Base-by-base conservation (phyloP, 1,284 basidiomycete genomes). In the Trametes hirsuta region DNA sequence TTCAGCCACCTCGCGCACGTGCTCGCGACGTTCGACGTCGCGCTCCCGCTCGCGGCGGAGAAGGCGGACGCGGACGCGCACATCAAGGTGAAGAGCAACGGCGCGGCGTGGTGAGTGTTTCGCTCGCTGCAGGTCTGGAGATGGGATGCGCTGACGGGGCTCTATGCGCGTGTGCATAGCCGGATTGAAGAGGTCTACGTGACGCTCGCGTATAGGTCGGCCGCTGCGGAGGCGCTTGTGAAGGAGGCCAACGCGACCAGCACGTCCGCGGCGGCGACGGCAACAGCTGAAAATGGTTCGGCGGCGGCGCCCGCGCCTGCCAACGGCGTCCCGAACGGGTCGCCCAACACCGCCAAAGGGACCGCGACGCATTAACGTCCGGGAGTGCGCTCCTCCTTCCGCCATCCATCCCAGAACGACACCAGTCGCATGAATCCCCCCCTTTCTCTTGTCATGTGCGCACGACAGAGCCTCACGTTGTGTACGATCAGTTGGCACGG, bases 11-110 rank as follows among this genome's bases (percentile, higher is more conserved):
- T 54, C 18, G 61, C 61, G 54, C 61, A 66, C 47, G 34, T 66
- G 34, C 59, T 66, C 39, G 53, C 49, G 22, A 55, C 48, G 59
- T 66, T 63, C 54, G 56, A 66, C 48, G 57, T 66, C 14, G 11
- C 46, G 51, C 57, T 63, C 25, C 61, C 64, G 34, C 44, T 37
- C 12, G 47, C 47, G 37, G 14, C 21, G 21, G 54, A 54, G 61
- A 55, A 36, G 56, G 48, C 37, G 61, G 18, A 59, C 59, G 64
- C 64, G 37, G 61, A 61, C 54, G 53, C 21, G 59, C 4, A 30
- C 48, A 62, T 65, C 60, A 59, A 58, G 41, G 60, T 65, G 42
- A 55, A 51, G 53, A 65, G 60, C 60, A 65, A 65, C 44, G 63
- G 59, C 18, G 61, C 59, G 25, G 64, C 61, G 25, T 65, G 61